A percentile compares a stretch with the other conserved stretches of the same genome.
phyloP scores from a whole-genome alignment of 2,329 filamentous ascomycete species.

The Fusarium sp. region DNA sequence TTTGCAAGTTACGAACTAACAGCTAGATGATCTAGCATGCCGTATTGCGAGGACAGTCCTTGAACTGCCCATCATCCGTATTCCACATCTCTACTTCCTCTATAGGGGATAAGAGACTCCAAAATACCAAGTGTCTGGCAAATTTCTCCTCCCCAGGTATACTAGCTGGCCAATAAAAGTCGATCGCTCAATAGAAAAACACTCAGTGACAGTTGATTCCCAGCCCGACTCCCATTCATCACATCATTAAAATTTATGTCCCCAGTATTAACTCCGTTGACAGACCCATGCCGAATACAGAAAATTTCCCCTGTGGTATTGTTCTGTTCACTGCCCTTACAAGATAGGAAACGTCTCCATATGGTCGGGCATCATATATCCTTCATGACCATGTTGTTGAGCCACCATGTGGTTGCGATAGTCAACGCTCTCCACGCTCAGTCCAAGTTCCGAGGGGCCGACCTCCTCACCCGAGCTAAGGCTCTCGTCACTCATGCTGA shows the following conservation, averaged over 20 bases:
- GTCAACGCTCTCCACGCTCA: conserved; percentile 52
- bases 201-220: not conserved
- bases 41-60: conserved; percentile 9
- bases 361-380: conserved; percentile 38
- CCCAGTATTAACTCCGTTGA: conserved; percentile 24
- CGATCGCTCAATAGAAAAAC: conserved; percentile 15
- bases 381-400: conserved; percentile 28
- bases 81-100: not conserved
- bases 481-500: conserved; percentile 67
- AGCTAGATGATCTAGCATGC: conserved; percentile 6
- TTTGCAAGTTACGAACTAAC: not conserved
- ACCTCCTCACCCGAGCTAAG: conserved; percentile 65
- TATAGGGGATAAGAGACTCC: not conserved
- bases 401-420: conserved; percentile 45
- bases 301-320: conserved; percentile 33
- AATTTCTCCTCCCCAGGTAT: conserved; percentile 9
- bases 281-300: conserved; percentile 3
- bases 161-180: conserved; percentile 10
- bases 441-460: conserved; percentile 55
- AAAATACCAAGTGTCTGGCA: conserved; percentile 2
- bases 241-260: conserved; percentile 11
- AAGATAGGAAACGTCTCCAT: conserved; percentile 40
- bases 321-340: conserved; percentile 21
- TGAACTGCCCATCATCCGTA: conserved; percentile 10
- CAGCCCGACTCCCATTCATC: conserved; percentile 13